These are phyloP conservation scores for Neurospora sp. DNA, from an alignment of 495 filamentous ascomycete species.

Conservation along the genomic window DNA sequence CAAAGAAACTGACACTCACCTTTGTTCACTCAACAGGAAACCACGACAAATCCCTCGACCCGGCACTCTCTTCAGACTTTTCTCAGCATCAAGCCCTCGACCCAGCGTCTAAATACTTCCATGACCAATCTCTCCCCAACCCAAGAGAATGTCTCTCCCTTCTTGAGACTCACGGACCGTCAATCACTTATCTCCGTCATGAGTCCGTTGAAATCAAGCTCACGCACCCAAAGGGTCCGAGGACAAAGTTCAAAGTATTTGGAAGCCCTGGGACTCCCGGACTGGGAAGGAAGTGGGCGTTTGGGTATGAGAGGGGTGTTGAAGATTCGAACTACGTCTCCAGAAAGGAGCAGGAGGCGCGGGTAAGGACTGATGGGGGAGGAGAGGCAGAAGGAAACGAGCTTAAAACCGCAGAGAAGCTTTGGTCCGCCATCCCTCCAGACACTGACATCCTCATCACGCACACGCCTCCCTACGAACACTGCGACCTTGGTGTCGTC, in stretches of 20 bases:
- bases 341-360: background rate
- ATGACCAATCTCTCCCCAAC: conserved; percentile 49
- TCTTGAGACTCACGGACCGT: conserved; percentile 36
- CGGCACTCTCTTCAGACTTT: conserved; percentile 43
- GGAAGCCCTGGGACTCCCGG: conserved; percentile 63
- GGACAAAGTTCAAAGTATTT: conserved; percentile 62
- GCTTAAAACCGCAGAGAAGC: conserved; percentile 22
- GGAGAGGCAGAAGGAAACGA: background rate
- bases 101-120: conserved; percentile 24
- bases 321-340: background rate
- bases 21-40: conserved; percentile 43
- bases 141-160: conserved; percentile 45
- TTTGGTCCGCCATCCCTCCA: conserved; percentile 54
- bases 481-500: conserved; percentile 55
- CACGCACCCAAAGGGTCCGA: conserved; percentile 45
- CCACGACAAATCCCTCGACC: conserved; percentile 68
- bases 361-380: too few species aligned
- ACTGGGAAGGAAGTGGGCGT: conserved; percentile 55
- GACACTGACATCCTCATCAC: conserved; percentile 77
- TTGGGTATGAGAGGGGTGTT: conserved; percentile 47
- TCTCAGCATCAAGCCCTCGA: background rate
- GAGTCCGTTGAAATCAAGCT: conserved; percentile 48
- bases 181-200: conserved; percentile 59
- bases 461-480: conserved; percentile 65
- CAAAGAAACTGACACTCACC: background rate